These are phyloP conservation scores for Astrocystis sublimbata DNA, from an alignment of 495 filamentous ascomycete genomes.

Conservation along the genomic window DNA sequence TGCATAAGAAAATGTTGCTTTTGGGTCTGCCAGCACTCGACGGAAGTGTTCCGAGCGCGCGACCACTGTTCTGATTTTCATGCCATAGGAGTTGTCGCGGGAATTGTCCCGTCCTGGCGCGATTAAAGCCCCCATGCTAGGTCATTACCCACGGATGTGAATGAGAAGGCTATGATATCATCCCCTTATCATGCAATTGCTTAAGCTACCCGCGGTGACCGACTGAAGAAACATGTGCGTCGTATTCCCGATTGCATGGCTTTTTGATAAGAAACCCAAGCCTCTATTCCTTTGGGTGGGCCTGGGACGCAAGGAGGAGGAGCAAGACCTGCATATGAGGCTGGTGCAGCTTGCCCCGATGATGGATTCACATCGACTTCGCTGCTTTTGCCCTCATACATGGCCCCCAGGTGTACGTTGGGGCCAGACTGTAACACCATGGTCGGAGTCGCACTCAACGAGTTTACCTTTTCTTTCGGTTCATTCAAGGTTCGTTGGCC, in stretches of 20 bases:
- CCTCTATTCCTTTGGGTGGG: background rate
- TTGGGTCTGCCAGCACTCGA: background rate
- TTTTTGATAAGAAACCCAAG: slow-evolving; percentile 25
- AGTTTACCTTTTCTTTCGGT: background rate
- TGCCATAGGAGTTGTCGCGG: background rate
- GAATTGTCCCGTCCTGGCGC: background rate
- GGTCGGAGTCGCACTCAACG: background rate
- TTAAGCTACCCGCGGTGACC: slow-evolving; percentile 1
- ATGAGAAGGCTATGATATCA: background rate
- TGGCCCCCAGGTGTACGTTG: slow-evolving; percentile 1
- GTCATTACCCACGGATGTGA: background rate
- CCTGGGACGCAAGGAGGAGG: slow-evolving; percentile 12
- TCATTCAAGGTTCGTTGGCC: slow-evolving; percentile 17
- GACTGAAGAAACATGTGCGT: slow-evolving; percentile 25
- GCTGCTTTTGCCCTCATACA: slow-evolving; percentile 8
- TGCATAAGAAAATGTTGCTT: background rate
- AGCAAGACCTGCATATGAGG: slow-evolving; percentile 1
- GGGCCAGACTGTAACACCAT: background rate
- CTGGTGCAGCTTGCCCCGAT: background rate
- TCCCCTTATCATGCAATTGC: background rate
- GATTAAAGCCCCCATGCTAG: background rate
- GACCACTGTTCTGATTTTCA: background rate
- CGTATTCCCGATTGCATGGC: slow-evolving; percentile 26
- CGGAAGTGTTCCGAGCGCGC: background rate
- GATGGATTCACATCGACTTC: background rate